Percentiles rank a stretch among this genome's conserved stretches.
phyloP scores from a whole-genome alignment of 306 rosid genomes.

The Bauhinia variegata region DNA sequence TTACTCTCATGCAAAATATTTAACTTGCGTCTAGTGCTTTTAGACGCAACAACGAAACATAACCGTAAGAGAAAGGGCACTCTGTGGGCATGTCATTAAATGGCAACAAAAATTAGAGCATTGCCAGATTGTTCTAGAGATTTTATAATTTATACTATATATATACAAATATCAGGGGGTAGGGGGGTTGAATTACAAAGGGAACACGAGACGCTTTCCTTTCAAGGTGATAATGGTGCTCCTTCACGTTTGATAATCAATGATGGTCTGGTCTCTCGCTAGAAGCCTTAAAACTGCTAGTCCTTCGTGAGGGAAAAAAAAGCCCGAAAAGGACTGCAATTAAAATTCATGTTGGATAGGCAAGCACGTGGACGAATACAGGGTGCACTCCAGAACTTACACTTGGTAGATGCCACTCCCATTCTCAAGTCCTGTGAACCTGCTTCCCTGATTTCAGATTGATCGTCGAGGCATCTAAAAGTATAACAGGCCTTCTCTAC shows the following conservation, averaged over 20 bases:
- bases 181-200: not conserved
- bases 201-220: constrained; percentile 17
- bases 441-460: constrained; percentile 25
- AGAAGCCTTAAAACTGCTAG: constrained; percentile 32
- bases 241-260: too few species aligned
- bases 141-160: too few species aligned
- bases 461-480: constrained; percentile 11
- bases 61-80: not conserved
- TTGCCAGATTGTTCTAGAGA: not conserved
- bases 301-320: constrained; percentile 15
- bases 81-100: too few species aligned
- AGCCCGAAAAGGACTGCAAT: constrained; percentile 34
- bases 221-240: not conserved
- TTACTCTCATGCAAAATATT: too few species aligned
- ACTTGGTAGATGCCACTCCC: constrained; percentile 2
- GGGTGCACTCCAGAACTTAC: constrained; percentile 24
- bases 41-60: too few species aligned
- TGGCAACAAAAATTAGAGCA: not conserved
- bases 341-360: constrained; percentile 30
- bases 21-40: too few species aligned
- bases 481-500: constrained; percentile 30
- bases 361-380: constrained; percentile 17
- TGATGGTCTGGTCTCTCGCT: constrained; percentile 8
- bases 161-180: constrained; percentile 33
- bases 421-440: constrained; percentile 25